Conservation (phyloP, 1,284 basidiomycete species). For the Rhodotorula mucilaginosa region DNA sequence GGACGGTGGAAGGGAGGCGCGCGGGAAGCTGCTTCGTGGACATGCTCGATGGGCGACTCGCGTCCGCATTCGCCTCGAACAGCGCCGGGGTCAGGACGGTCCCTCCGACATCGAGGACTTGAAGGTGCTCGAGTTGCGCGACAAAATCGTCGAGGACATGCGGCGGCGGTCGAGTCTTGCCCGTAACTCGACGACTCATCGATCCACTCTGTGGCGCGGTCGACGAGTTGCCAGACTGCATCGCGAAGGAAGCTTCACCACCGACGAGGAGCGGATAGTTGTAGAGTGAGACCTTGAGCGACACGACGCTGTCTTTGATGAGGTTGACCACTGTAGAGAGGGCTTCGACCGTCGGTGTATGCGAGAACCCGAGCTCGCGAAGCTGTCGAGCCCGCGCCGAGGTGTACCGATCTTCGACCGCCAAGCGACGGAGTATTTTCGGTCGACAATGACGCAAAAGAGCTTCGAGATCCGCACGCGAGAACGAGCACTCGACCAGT, state of each 20-base stretch:
- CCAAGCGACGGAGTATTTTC: conserved; percentile 1
- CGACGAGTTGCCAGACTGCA: not conserved
- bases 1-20: not conserved
- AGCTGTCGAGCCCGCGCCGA: not conserved
- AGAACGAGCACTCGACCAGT: conserved; percentile 23
- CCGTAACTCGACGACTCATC: too few species aligned
- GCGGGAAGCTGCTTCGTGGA: not conserved
- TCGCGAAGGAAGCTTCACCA: not conserved
- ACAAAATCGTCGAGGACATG: conserved; percentile 22
- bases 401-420: conserved; percentile 13
- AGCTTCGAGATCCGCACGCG: conserved; percentile 7
- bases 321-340: not conserved
- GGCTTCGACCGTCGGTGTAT: conserved; percentile 7
- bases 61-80: not conserved
- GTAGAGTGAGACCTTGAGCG: conserved; percentile 18
- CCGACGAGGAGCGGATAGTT: conserved; percentile 9
- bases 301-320: conserved; percentile 1
- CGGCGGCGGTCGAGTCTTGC: too few species aligned
- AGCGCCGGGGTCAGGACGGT: conserved; percentile 16
- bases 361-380: not conserved
- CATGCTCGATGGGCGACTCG: not conserved
- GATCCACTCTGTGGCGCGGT: not conserved
- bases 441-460: conserved; percentile 15
- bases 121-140: not conserved
- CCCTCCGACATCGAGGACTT: conserved; percentile 22